These are phyloP conservation scores for Immersiporthe knoxdaviesiana DNA, from an alignment of 2,329 filamentous ascomycete genomes.

Conservation along the genomic window DNA sequence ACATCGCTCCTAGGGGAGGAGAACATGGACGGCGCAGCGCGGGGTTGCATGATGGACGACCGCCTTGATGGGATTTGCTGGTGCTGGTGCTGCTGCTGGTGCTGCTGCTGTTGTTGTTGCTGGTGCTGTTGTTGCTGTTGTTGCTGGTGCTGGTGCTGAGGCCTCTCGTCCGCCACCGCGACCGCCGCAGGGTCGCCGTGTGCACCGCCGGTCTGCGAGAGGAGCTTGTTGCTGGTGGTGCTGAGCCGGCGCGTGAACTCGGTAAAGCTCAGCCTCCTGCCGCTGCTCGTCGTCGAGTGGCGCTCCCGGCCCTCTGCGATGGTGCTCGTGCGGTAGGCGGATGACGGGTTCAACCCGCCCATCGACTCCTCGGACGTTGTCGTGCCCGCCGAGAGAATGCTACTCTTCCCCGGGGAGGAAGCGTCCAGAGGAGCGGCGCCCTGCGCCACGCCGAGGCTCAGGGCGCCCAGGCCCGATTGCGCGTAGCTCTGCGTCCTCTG, in stretches of 20 bases:
- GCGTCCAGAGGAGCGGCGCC: background rate
- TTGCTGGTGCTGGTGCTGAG: no score
- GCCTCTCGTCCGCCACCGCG: slow-evolving; percentile 25
- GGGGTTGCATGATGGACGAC: slow-evolving; percentile 39
- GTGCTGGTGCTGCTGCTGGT: no score
- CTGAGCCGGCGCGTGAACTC: slow-evolving; percentile 65
- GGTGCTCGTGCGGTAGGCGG: slow-evolving; percentile 32
- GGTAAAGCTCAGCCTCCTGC: slow-evolving; percentile 62
- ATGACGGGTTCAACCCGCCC: slow-evolving; percentile 26
- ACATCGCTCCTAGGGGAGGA: slow-evolving; percentile 32
- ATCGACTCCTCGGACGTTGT: slow-evolving; percentile 19
- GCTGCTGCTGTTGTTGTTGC: no score
- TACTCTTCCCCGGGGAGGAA: slow-evolving; percentile 24
- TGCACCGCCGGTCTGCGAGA: slow-evolving; percentile 59
- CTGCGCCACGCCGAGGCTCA: slow-evolving; percentile 27
- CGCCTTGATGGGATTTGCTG: slow-evolving; percentile 39
- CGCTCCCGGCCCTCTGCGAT: slow-evolving; percentile 40
- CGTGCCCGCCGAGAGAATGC: slow-evolving; percentile 14
- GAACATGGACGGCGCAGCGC: slow-evolving; percentile 38
- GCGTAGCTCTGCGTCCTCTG: no score
- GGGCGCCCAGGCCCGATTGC: no score
- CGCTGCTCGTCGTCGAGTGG: slow-evolving; percentile 54
- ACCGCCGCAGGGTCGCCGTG: slow-evolving; percentile 36
- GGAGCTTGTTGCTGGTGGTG: slow-evolving; percentile 62
- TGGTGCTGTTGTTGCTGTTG: no score